These are phyloP conservation scores for Xylaria arbuscula DNA, from an alignment of 2,329 filamentous ascomycete genomes.

Conservation along the genomic window DNA sequence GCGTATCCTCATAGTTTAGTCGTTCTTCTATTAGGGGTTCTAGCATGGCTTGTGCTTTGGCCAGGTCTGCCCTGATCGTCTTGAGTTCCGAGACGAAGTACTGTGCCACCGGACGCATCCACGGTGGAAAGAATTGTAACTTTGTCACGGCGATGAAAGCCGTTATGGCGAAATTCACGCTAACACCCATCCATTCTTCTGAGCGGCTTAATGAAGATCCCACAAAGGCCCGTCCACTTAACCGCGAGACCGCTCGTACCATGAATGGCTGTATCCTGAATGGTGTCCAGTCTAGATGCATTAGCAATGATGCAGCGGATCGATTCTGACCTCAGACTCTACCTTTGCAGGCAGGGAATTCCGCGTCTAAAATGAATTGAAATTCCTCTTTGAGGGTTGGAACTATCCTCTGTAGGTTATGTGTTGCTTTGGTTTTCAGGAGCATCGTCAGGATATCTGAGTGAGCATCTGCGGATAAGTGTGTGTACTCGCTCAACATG, in stretches of 20 bases:
- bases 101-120: constrained; percentile 60
- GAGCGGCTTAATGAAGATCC: constrained; percentile 62
- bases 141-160: constrained; percentile 61
- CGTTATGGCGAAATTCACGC: constrained; percentile 62
- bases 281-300: constrained; percentile 63
- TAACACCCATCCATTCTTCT: constrained; percentile 65
- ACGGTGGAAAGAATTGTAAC: constrained; percentile 63
- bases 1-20: constrained; percentile 54
- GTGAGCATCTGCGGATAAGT: constrained; percentile 60
- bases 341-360: constrained; percentile 61
- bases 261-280: constrained; percentile 65
- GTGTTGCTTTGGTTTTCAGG: constrained; percentile 60
- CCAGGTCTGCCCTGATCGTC: constrained; percentile 58
- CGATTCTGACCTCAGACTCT: constrained; percentile 24
- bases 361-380: constrained; percentile 58
- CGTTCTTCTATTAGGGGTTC: constrained; percentile 60
- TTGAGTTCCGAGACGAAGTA: constrained; percentile 60
- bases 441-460: constrained; percentile 58
- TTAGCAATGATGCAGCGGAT: constrained; percentile 33
- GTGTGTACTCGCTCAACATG: constrained; percentile 63
- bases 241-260: constrained; percentile 62
- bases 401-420: constrained; percentile 59
- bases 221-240: constrained; percentile 66
- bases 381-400: constrained; percentile 61
- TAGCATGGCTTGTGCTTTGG: constrained; percentile 57